phyloP scores from a whole-genome alignment of 2,329 filamentous ascomycete species.

The Magnaporthiopsis incrustans region DNA sequence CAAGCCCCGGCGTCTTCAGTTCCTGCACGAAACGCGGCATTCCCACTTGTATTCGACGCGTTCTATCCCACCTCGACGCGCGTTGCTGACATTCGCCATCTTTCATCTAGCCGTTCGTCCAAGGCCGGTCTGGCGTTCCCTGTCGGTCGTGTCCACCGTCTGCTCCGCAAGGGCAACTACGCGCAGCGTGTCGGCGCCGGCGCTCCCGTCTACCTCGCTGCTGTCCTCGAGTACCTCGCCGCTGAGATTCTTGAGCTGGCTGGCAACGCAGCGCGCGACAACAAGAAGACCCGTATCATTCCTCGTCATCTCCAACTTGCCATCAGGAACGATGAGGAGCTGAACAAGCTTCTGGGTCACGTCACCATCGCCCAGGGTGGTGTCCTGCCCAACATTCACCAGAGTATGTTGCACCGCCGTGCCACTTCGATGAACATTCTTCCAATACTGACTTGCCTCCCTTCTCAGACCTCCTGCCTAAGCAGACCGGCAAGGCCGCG shows the following conservation, averaged over 20 bases:
- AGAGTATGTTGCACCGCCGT: slow-evolving; percentile 58
- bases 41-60: slow-evolving; percentile 7
- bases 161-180: slow-evolving; percentile 98
- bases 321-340: slow-evolving; percentile 95
- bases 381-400: slow-evolving; percentile 95
- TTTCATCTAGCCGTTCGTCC: slow-evolving; percentile 71
- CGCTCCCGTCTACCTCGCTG: slow-evolving; percentile 95
- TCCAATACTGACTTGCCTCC: slow-evolving; percentile 15
- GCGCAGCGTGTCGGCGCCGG: slow-evolving; percentile 98
- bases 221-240: slow-evolving; percentile 95
- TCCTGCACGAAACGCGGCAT: background rate
- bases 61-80: background rate
- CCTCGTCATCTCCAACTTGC: slow-evolving; percentile 95
- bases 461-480: slow-evolving; percentile 79
- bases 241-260: slow-evolving; percentile 97
- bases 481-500: slow-evolving; percentile 88
- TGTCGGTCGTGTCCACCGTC: slow-evolving; percentile 98
- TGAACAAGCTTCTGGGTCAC: slow-evolving; percentile 93
- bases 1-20: background rate
- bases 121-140: slow-evolving; percentile 99
- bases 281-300: slow-evolving; percentile 99
- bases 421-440: background rate
- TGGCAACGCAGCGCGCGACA: slow-evolving; percentile 97
- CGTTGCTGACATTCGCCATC: slow-evolving; percentile 26
- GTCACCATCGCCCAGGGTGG: slow-evolving; percentile 96